Evolutionary conservation across 2,329 filamentous ascomycete genomes (phyloP), one percentile per base, ranked within the genome.

Genomic region (Phyllachora maydis): DNA sequence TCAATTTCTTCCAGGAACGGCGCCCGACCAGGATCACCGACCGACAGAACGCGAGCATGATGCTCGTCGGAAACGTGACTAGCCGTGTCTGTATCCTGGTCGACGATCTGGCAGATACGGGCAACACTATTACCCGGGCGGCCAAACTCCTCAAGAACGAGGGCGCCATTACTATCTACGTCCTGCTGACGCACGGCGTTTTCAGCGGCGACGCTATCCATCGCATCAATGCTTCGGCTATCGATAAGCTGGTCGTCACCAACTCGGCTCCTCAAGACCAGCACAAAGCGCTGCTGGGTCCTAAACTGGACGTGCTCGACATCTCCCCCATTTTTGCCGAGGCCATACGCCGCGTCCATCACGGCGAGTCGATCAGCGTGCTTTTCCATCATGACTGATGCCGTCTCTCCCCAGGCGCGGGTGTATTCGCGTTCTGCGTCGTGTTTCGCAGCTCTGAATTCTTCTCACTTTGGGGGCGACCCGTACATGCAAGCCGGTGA

Each of bases 141-240:
- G 88, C 88, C 15, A 93, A 95, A 55, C 62, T 95, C n/a, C 56
- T 95, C 34, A 93, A 93, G 56, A 85, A 81, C 39, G 81, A 93
- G 50, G 83, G 85, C 20, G 88, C 88, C n/a, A 75, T 71, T 17
- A 70, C 70, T 34, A 82, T 95, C 21, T 91, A 83, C 44, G 88
- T 88, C 5, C 61, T 98, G 25, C 65, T 98, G 35, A 95, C 88
- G 4, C 88, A 98, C 43, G 88, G 85, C 25, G 81, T 95, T 32
- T 65, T 98, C 41, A 92, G 79, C 42, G 88, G 88, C 16, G 85
- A 98, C 45, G 85, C 85, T 25, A 88, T 95, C 39, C 72, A 82
- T 23, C 72, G 85, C 28, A 83, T 98, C 56, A 93, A 92, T 41
- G 81, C 79, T 14, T 92, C 81, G 30, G 72, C 78, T 12, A 63